Evolutionary conservation across 2,329 filamentous ascomycete species (phyloP).

Genomic region (Grosmannia clavigera): DNA sequence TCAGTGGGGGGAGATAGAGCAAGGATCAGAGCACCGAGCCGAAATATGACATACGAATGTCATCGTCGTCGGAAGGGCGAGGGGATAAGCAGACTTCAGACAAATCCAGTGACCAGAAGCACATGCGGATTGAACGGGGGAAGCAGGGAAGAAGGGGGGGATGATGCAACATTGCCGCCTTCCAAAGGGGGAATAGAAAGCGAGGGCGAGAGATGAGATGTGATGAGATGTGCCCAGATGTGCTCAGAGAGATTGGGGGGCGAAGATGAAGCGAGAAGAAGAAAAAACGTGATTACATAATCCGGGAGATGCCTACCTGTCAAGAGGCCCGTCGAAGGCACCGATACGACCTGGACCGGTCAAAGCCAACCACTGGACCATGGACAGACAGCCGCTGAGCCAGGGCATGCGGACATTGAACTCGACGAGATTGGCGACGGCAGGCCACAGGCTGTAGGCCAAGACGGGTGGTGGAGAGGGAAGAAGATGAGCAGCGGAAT

Average conservation of each 20-base stretch:
- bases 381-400: conserved; percentile 62
- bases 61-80: no score
- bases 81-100: background rate
- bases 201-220: background rate
- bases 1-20: no score
- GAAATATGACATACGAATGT: no score
- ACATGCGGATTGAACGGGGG: conserved; percentile 8
- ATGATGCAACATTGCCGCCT: background rate
- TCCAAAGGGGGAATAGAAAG: background rate
- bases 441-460: conserved; percentile 65
- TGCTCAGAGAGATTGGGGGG: background rate
- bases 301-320: conserved; percentile 58
- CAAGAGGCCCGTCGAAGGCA: conserved; percentile 62
- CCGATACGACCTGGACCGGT: conserved; percentile 65
- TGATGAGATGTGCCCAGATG: background rate
- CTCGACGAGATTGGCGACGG: conserved; percentile 59
- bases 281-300: background rate
- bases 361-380: conserved; percentile 63
- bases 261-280: background rate
- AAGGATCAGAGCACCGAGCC: no score
- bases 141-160: background rate
- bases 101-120: conserved; percentile 6
- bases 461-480: conserved; percentile 44
- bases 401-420: conserved; percentile 79
- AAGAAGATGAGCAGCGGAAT: background rate